These are phyloP conservation scores for Yarrowia alimentaria DNA, from an alignment of 805 yeast species.

Conservation along the genomic window DNA sequence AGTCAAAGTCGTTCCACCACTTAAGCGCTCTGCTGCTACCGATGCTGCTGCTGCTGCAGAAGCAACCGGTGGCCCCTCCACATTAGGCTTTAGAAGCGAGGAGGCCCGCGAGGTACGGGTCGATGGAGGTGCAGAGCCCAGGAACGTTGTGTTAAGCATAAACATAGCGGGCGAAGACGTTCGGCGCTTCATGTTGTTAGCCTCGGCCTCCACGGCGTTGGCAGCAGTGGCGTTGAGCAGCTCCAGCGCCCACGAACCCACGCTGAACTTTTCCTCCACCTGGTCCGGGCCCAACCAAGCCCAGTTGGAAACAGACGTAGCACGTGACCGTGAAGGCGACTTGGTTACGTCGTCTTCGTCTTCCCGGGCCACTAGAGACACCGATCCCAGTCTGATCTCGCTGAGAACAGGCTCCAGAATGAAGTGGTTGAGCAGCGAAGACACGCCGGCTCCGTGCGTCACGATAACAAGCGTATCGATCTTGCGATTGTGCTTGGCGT, in stretches of 20 bases:
- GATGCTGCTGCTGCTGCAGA: not conserved
- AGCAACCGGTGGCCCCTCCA: not conserved
- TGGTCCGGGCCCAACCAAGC: slow-evolving; percentile 24
- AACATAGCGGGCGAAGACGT: slow-evolving; percentile 26
- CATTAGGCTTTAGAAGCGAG: slow-evolving; percentile 1
- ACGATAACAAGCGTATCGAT: slow-evolving; percentile 36
- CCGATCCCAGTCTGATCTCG: slow-evolving; percentile 36
- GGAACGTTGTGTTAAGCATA: slow-evolving; percentile 23
- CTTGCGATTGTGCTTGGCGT: slow-evolving; percentile 30
- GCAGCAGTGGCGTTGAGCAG: slow-evolving; percentile 15
- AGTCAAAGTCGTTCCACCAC: not conserved
- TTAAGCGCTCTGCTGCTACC: too few species aligned
- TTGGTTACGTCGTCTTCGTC: slow-evolving; percentile 11
- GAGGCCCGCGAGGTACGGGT: slow-evolving; percentile 8
- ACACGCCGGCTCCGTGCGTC: slow-evolving; percentile 44
- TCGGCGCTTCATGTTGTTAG: slow-evolving; percentile 15
- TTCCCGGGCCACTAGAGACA: slow-evolving; percentile 18
- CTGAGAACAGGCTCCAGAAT: slow-evolving; percentile 38
- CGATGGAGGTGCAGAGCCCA: slow-evolving; percentile 17
- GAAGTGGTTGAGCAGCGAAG: slow-evolving; percentile 40
- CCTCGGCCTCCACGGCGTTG: too few species aligned
- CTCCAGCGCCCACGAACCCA: slow-evolving; percentile 18
- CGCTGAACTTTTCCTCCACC: slow-evolving; percentile 17
- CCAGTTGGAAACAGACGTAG: slow-evolving; percentile 17
- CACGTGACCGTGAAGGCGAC: slow-evolving; percentile 7